These are phyloP conservation scores for Pseudogymnoascus destructans DNA, from an alignment of 2,329 filamentous ascomycete species.

Conservation along the genomic window DNA sequence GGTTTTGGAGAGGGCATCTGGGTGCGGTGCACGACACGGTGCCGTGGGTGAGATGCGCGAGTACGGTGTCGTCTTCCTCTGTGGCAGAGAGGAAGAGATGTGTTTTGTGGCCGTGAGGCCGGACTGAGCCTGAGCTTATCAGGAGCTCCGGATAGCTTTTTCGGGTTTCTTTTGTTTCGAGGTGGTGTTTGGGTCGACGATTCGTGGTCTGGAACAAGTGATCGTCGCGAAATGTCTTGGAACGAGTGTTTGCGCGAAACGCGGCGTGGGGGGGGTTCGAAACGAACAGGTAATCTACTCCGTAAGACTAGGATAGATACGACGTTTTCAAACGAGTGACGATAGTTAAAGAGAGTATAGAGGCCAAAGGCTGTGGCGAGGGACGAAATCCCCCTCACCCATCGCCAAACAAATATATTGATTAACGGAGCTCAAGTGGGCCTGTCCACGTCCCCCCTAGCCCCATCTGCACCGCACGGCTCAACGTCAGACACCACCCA, in stretches of 20 bases:
- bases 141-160: background rate
- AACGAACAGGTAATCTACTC: background rate
- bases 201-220: background rate
- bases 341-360: background rate
- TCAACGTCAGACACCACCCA: background rate
- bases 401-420: conserved; percentile 6
- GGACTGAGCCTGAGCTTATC: background rate
- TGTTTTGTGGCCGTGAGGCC: background rate
- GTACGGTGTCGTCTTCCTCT: background rate
- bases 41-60: background rate
- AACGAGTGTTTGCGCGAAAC: background rate
- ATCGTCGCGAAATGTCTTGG: background rate
- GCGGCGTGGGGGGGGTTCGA: background rate
- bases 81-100: background rate
- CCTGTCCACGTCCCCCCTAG: background rate
- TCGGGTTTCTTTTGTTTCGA: background rate
- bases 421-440: conserved; percentile 1
- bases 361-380: background rate
- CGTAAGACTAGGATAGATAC: background rate
- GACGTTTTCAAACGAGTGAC: background rate
- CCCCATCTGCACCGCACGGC: background rate
- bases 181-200: background rate
- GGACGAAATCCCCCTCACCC: background rate
- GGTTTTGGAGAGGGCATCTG: background rate
- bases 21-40: background rate